phyloP scores from a whole-genome alignment of 805 yeast species.

The Starmerella riodocensis region DNA sequence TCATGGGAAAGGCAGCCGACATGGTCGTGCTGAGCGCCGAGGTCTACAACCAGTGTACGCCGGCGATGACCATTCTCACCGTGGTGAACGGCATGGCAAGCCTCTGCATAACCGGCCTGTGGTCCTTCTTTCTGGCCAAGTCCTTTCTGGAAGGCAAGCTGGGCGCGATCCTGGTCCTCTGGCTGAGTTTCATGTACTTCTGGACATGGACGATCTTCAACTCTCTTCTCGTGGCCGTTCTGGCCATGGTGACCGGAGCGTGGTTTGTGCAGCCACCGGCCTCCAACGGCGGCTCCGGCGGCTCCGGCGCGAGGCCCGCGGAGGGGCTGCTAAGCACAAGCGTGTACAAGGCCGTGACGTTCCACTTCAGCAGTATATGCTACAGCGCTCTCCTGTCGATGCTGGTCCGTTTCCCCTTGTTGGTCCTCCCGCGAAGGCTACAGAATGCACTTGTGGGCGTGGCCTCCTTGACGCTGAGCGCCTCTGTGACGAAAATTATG shows the following conservation, averaged over 20 bases:
- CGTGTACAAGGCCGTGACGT: slow-evolving; percentile 21
- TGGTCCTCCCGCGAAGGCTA: slow-evolving; percentile 27
- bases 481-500: slow-evolving; percentile 23
- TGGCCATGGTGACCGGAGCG: slow-evolving; percentile 28
- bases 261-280: slow-evolving; percentile 28
- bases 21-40: slow-evolving; percentile 28
- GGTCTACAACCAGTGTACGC: slow-evolving; percentile 25
- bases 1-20: slow-evolving; percentile 21
- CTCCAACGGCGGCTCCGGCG: no score
- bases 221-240: slow-evolving; percentile 28
- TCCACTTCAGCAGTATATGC: slow-evolving; percentile 30
- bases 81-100: slow-evolving; percentile 24
- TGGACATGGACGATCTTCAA: slow-evolving; percentile 34
- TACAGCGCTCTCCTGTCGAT: slow-evolving; percentile 25
- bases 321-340: slow-evolving; percentile 8
- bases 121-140: slow-evolving; percentile 28
- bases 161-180: slow-evolving; percentile 19
- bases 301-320: no score
- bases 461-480: slow-evolving; percentile 21
- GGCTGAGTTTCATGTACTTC: slow-evolving; percentile 28
- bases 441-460: slow-evolving; percentile 20
- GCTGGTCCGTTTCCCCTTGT: slow-evolving; percentile 27
- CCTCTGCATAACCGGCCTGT: slow-evolving; percentile 26
- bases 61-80: slow-evolving; percentile 24
- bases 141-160: slow-evolving; percentile 24